These are phyloP conservation scores for Byssoonygena ceratinophila DNA, from an alignment of 2,329 filamentous ascomycete genomes.

Conservation along the genomic window DNA sequence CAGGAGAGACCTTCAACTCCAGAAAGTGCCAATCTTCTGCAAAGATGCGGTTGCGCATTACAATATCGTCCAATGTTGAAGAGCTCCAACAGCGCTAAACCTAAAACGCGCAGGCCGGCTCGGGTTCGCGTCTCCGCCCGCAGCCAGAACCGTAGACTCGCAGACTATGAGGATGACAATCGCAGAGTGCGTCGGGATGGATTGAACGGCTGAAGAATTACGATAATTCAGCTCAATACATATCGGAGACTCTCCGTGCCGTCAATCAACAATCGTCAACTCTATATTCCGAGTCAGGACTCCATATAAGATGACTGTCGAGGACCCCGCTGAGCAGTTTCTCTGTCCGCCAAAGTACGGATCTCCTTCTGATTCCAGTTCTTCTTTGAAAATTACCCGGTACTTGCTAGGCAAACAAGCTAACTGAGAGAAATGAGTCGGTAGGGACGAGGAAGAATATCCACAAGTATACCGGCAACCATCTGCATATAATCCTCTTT, in stretches of 20 bases:
- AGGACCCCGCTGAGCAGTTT: constrained; percentile 19
- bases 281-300: background rate
- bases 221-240: too few relatives aligned
- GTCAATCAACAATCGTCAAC: background rate
- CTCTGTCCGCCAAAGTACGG: constrained; percentile 25
- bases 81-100: background rate
- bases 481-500: constrained; percentile 61
- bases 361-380: background rate
- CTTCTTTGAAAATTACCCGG: background rate
- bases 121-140: background rate
- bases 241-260: too few relatives aligned
- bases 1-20: too few relatives aligned
- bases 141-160: too few relatives aligned
- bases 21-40: too few relatives aligned
- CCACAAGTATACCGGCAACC: constrained; percentile 43
- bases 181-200: too few relatives aligned
- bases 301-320: background rate
- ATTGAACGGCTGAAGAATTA: too few relatives aligned
- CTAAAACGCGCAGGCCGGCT: background rate
- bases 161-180: too few relatives aligned
- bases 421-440: constrained; percentile 14
- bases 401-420: background rate
- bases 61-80: too few relatives aligned
- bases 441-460: constrained; percentile 27
- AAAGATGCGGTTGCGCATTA: too few relatives aligned